phyloP scores from a whole-genome alignment of 495 filamentous ascomycete genomes.

The Trypethelium eluteriae region DNA sequence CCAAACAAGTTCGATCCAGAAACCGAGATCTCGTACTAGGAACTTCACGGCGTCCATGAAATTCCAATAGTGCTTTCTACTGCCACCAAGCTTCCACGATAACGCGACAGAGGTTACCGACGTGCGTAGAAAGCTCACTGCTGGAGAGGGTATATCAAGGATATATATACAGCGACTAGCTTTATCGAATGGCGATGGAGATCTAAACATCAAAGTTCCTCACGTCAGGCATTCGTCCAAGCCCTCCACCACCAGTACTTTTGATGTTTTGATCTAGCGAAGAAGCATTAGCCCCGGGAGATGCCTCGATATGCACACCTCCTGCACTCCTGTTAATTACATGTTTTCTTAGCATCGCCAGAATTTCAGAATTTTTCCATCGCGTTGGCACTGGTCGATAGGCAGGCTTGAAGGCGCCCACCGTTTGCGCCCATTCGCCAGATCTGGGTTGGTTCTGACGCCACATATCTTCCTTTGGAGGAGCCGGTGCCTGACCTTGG shows the following conservation, averaged over 20 bases:
- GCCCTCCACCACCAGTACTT: conserved; percentile 28
- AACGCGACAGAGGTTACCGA: too few species aligned
- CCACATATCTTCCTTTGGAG: conserved; percentile 30
- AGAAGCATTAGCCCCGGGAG: conserved; percentile 21
- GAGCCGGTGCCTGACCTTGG: conserved; percentile 30
- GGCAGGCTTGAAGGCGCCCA: conserved; percentile 87
- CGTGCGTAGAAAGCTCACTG: neutral
- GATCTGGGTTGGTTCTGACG: conserved; percentile 27
- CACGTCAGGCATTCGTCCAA: conserved; percentile 40
- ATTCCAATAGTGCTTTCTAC: too few species aligned
- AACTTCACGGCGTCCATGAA: too few species aligned
- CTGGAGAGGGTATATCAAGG: neutral
- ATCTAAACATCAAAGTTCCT: conserved; percentile 32
- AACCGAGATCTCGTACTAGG: too few species aligned
- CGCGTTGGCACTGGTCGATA: conserved; percentile 80
- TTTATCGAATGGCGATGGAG: neutral
- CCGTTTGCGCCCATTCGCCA: conserved; percentile 95
- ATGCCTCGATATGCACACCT: conserved; percentile 25
- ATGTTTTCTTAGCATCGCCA: conserved; percentile 69
- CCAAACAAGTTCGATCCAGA: too few species aligned
- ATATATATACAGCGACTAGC: conserved; percentile 4
- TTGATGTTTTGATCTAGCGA: conserved; percentile 18
- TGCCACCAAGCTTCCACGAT: too few species aligned
- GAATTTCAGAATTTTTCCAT: conserved; percentile 75
- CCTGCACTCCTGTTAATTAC: conserved; percentile 46